Evolutionary conservation across 106 monocot genomes (phyloP), one percentile per base, ranked within the genome.

Genomic region (Dendrobium chrysotoxum): DNA sequence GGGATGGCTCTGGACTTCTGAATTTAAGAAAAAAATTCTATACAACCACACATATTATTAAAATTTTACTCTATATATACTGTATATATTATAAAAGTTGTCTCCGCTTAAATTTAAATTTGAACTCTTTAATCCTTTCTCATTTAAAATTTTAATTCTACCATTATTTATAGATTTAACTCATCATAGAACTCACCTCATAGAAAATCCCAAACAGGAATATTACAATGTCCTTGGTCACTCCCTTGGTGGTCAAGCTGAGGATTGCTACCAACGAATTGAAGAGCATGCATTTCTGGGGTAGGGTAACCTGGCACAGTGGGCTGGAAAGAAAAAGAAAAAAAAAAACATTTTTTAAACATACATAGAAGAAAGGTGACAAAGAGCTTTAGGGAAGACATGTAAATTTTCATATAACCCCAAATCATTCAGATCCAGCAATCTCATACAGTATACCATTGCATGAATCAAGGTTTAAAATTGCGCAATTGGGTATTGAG

Each of bases 141-240:
- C 50, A 50, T 50, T 50, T 15, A 13, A 50, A 50, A 50, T 50
- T 13, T 13, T 13, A 13, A 16, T 50, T 50, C 50, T 13, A 35
- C 35, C 35, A 35, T 35, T 35, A 35, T 35, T 13, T 50, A 50
- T 7, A 42, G 2, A 50, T 13, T 50, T 50, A 50, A 50, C 11
- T 50, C 13, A 1, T 50, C 50, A 50, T 16, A 70, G 4, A 70
- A 13, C 35, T 35, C 70, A 78, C 80, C 54, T 83, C 70, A 91
- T 38, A 92, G 86, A 47, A 92, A 92, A 83, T 92, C 92, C 92
- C 92, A 92, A n/a, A 92, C 92, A 67, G 92, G 89, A 72, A 88
- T 80, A 28, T 87, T 77, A 71, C 85, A 84, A 28, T 89, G 89
- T 20, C 72, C 89, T 83, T 92, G 90, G 61, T 92, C 87, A 26